Evolutionary conservation across 2,329 filamentous ascomycete species (phyloP).

Genomic region (Arthrobotrys sphaeroides): DNA sequence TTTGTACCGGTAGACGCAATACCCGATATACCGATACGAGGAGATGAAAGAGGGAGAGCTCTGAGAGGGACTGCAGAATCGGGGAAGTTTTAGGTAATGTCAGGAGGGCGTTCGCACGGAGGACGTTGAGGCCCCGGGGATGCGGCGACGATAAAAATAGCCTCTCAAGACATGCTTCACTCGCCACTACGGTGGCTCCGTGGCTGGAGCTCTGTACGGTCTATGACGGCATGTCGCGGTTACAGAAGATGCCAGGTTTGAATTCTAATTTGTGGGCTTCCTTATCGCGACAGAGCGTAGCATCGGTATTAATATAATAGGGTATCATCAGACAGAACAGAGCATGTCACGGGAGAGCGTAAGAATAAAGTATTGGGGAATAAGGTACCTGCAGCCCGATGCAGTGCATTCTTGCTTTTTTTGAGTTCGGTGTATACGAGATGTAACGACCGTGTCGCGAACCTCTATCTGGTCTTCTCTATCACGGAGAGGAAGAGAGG

Average conservation of each 20-base stretch:
- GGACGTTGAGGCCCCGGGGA: conserved; percentile 43
- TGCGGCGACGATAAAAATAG: conserved; percentile 36
- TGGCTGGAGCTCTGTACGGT: conserved; percentile 6
- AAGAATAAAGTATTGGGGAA: neutral
- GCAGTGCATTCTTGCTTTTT: conserved; percentile 38
- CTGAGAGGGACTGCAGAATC: neutral
- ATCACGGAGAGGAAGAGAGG: neutral
- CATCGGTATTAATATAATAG: too few species aligned
- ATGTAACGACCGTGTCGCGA: too few species aligned
- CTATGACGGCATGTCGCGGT: conserved; percentile 21
- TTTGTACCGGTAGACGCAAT: neutral
- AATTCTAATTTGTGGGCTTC: too few species aligned
- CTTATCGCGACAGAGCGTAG: neutral
- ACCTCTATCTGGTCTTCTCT: too few species aligned
- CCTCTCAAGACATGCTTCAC: too few species aligned
- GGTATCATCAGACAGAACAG: too few species aligned
- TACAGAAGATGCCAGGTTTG: neutral
- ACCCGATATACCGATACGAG: too few species aligned
- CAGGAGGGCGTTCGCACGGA: conserved; percentile 20
- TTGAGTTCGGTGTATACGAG: neutral
- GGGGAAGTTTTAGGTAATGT: conserved; percentile 28
- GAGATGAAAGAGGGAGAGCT: neutral
- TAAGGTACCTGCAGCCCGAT: conserved; percentile 48
- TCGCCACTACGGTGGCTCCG: conserved; percentile 27
- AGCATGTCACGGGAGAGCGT: too few species aligned